Base-by-base conservation (phyloP, 371 early-diverging fungal genomes). In the Gilbertella persicaria region DNA sequence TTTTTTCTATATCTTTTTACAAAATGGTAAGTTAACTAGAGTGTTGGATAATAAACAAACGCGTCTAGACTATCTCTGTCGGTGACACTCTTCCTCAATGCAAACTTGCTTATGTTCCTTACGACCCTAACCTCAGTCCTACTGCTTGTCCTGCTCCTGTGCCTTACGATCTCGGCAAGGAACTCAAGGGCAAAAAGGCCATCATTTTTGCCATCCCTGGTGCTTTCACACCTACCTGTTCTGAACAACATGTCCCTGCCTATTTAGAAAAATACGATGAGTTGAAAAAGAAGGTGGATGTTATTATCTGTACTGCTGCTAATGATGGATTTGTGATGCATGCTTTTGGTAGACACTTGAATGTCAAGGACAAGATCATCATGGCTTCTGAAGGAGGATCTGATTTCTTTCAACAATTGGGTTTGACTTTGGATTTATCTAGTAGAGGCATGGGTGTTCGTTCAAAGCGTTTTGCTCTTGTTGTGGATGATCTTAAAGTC, bases 171-270 rank as follows among this genome's bases (percentile, higher is more conserved):
- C 69, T 82, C 1, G 73, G 74, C 49, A 76, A 78, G 51, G 78
- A 85, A 46, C 80, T 89, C 61, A 82, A 80, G 71, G 84, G 80
- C 59, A 89, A 89, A 78, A 86, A 82, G 67, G 89, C 84, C 5
- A 82, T 92, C 24, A 77, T 92, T 63, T 86, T 92, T 68, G 84
- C 84, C 19, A 86, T 91, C n/a, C 91, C 91, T 9, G 89, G 85
- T 14, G 88, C 91, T 20, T 90, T 89, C 61, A 89, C 91, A 5
- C 91, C 92, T 5, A 83, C 88, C n/a, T 92, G 93, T 72, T 84
- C 86, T 20, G 84, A 85, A 59, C 54, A 70, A 48, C 92, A 93
- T 54, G 75, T 91, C 40, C 93, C 93, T 6, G 86, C 78, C 21
- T 82, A 74, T 56, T 55, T 83, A 39, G 45, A 61, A 26, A 64